Base-by-base conservation (phyloP, 2,329 filamentous ascomycete genomes). In the Mycosphaerella sp. region DNA sequence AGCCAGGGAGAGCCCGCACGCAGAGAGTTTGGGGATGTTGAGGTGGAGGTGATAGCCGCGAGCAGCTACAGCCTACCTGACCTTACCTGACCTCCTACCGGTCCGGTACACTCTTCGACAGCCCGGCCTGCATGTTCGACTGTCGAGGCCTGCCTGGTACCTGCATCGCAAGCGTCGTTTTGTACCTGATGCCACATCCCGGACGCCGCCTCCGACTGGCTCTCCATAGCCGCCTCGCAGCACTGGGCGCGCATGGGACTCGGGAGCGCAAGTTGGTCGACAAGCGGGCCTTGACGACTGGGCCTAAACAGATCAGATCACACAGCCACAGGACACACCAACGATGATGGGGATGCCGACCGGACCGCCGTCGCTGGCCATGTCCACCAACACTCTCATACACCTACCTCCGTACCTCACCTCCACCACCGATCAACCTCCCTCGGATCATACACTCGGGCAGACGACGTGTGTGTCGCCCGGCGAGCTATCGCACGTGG, bases 131-230 rank as follows among this genome's bases (percentile, higher is more conserved):
- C 45, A 47, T 47, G 45, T 47, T 31, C 8, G 40, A 29, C 26
- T 26, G 4, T 26, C 26, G 6, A 26, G 26, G 26, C 26, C 26
- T 29, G 50, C 50, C 43, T 47, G 43, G 59, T 59, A 58, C 59
- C 59, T 61, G 59, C 59, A 61, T 29, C 5, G 55, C 36, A 49
- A 54, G 48, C 51, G 51, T 51, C 46, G 49, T 40, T 56, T 54
- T 49, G 57, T 52, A 26, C 47, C 54, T 58, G 43, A 32, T 39
- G 48, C 56, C 51, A 43, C 47, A 56, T 61, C 59, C 59, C 54
- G 54, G 55, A 46, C 41, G 46, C 51, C 38, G 38, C 36, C 57
- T 56, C 59, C 56, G 57, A 57, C 57, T 61, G 59, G 59, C 48
- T 48, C 48, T 48, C 23, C n/a, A 36, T 23, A 41, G 36, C 45